phyloP scores from a whole-genome alignment of 768 basidiomycete genomes.

The Phylloporus sp. region DNA sequence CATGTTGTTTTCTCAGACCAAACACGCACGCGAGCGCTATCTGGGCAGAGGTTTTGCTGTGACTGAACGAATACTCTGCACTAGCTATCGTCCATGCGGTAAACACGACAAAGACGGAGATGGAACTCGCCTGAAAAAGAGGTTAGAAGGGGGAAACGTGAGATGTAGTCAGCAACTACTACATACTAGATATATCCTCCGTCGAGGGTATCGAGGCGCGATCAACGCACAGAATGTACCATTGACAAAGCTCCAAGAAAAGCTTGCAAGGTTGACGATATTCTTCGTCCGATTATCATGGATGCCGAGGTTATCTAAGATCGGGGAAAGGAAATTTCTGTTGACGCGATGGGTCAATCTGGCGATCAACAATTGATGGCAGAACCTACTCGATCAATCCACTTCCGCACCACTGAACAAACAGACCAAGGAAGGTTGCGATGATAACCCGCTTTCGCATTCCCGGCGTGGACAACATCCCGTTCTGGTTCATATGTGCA shows the following conservation, averaged over 20 bases:
- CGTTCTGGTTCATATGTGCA: background rate
- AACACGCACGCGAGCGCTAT: slow-evolving; percentile 2
- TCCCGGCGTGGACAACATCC: slow-evolving; percentile 7
- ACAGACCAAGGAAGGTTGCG: slow-evolving; percentile 2
- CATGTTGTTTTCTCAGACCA: background rate
- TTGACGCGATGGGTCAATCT: background rate
- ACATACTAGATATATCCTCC: slow-evolving; percentile 10
- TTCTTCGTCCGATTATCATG: slow-evolving; percentile 16
- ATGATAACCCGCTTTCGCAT: no score
- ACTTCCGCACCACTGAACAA: slow-evolving; percentile 8
- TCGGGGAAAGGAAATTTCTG: slow-evolving; percentile 4
- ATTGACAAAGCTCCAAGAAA: slow-evolving; percentile 1
- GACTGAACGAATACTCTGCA: slow-evolving; percentile 8
- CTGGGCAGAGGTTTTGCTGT: background rate
- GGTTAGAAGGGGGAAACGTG: background rate
- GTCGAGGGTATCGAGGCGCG: slow-evolving; percentile 8
- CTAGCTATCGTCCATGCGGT: slow-evolving; percentile 9
- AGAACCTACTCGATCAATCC: background rate
- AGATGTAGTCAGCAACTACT: background rate
- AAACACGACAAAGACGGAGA: slow-evolving; percentile 9
- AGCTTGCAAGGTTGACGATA: no score
- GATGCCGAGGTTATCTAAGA: slow-evolving; percentile 11
- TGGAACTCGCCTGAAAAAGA: background rate
- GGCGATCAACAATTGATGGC: background rate
- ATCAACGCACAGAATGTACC: background rate